Base-by-base conservation (phyloP, 1,139 yeast genomes). In the Pichia kudriavzevii region DNA sequence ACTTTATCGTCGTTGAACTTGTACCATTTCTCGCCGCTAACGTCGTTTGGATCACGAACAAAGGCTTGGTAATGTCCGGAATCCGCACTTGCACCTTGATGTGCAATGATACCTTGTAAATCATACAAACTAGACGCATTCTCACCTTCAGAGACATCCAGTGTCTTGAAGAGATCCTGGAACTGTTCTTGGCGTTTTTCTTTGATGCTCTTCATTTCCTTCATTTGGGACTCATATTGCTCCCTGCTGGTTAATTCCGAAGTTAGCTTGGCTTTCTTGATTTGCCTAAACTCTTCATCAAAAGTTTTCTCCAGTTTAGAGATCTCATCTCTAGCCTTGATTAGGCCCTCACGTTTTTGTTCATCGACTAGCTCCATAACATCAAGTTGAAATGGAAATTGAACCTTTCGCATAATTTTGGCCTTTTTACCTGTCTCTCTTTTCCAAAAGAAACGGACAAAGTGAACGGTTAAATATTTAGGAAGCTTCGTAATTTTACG, bases 21-120 rank as follows among this genome's bases (percentile, higher is more conserved):
- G 79, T 84, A 91, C 99, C 99, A 91, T 47, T 68, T 70, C 29
- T 79, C 75, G 27, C 82, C 85, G 22, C 64, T 70, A 33, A 67
- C 51, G 53, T 79, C 93, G 31, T 63, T 62, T 36, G 71, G 73
- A 56, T 84, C 88, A 49, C 73, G 76, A 20, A 82, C 80, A 62
- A 83, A 91, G 17, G 94, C 78, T 60, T 87, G 96, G 58, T 93
- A 91, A 59, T 91, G 99, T 5, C 99, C 99, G 26, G 95, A 81
- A 58, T 93, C 97, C 0, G 98, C 96, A 32, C 88, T 78, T 5
- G 95, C 80, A 31, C 99, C 99, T 51, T 80, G 82, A 61, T 91
- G 99, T 2, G 97, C 87, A 41, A 91, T 75, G 19, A 91, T 75
- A 1, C 95, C 91, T 34, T 67, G 66, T 46, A 93, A 71, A 47